Base-by-base conservation (phyloP, 345 rosid genomes). In the Noccaea bulbosa region DNA sequence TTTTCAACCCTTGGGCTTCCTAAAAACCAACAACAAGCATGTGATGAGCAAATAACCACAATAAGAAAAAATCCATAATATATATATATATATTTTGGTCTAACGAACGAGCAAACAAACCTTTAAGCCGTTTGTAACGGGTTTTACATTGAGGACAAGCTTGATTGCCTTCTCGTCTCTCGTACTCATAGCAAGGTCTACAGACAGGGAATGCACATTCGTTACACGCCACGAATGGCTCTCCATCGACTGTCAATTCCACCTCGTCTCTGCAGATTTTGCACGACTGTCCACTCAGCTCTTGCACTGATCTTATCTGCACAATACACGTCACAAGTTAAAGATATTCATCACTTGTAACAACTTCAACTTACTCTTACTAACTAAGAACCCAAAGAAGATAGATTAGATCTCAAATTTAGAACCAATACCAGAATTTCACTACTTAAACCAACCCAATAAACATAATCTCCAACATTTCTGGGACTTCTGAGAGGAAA, bases 131-230 rank as follows among this genome's bases (percentile, higher is more conserved):
- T 86, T 86, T 92, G 86, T 77, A 94, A 83, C 98, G 84, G 63
- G 98, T 94, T 85, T 92, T 92, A 84, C 99, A 94, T 45, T 92
- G 99, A 0, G 99, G 99, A 71, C 99, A 94, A 70, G 92, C 93
- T 75, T 92, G 92, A 81, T 88, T 94, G 74, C 99, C 99, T 76
- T 94, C 99, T 65, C 92, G 73, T 80, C 99, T 86, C 78, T 94
- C 99, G 10, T 94, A 94, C 79, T 89, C 97, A 65, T 92, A 94
- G 82, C 99, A 94, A 56, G 93, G 90, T 77, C 96, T 82, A 75
- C 99, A 94, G 11, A 92, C 98, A 37, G 99, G 99, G 83, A 91
- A 94, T 57, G 97, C 99, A 78, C 99, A 94, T 79, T 94, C 99
- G 32, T 94, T 94, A 85, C 99, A 94, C 11, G 99, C 99, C 72